Percentiles rank a stretch among this genome's conserved stretches.
Evolutionary conservation across 1,139 yeast genomes (phyloP).

Genomic region (Yamadazyma oceani): DNA sequence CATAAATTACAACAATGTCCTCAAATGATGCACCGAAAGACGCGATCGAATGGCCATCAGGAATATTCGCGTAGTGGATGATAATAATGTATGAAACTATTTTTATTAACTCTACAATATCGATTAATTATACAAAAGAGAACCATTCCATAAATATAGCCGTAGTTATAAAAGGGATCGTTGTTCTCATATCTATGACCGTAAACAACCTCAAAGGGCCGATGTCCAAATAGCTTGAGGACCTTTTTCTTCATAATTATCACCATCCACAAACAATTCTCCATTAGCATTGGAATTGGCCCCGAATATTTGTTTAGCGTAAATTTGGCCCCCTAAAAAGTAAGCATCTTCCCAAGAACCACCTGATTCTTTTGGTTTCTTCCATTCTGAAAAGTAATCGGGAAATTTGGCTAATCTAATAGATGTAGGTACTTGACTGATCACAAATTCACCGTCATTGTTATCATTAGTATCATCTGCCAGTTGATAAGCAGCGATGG

Average conservation of each 20-base stretch:
- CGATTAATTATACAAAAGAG: too few relatives aligned
- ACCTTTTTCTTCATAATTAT: slow-evolving; percentile 76
- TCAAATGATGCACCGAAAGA: neutral
- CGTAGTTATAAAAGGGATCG: too few relatives aligned
- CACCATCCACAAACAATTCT: slow-evolving; percentile 71
- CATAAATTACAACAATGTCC: neutral
- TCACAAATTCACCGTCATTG: slow-evolving; percentile 27
- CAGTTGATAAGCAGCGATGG: slow-evolving; percentile 47
- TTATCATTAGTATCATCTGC: slow-evolving; percentile 33
- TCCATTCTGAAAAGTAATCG: slow-evolving; percentile 96
- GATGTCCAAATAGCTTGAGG: slow-evolving; percentile 67
- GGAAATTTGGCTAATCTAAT: slow-evolving; percentile 72
- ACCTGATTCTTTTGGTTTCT: slow-evolving; percentile 59
- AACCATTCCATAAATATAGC: too few relatives aligned
- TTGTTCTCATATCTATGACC: too few relatives aligned
- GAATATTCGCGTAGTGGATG: neutral
- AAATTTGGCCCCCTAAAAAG: slow-evolving; percentile 85
- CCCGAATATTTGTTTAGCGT: slow-evolving; percentile 79
- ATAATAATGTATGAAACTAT: too few relatives aligned
- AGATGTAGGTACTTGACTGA: slow-evolving; percentile 72
- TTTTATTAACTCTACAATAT: too few relatives aligned
- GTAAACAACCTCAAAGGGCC: slow-evolving; percentile 8
- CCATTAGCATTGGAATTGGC: slow-evolving; percentile 55
- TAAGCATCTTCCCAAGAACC: slow-evolving; percentile 68
- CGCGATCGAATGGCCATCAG: neutral